Evolutionary conservation across 2,329 filamentous ascomycete genomes (phyloP), one percentile per base, ranked within the genome.

Genomic region (Dactylellina drechsleri): DNA sequence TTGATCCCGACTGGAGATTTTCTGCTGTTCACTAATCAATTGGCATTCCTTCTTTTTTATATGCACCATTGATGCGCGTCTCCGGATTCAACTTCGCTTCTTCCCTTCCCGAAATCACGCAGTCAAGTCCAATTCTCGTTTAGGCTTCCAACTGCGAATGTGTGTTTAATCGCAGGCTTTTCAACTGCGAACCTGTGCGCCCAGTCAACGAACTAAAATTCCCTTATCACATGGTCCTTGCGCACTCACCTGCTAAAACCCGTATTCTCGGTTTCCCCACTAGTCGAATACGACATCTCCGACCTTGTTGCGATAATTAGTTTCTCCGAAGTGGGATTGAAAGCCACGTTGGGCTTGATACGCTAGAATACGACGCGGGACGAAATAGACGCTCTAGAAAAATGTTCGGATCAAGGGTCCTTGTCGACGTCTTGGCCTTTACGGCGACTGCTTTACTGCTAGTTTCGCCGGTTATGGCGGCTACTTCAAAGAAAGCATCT

Each of bases 1-100:
- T 64, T 67, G 62, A 64, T 64, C 62, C 26, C 56, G 40, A 26
- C 40, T 18, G 45, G 45, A 57, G 31, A 61, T 26, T 56, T 74
- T 66, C 49, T 41, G 41, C 41, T 67, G 70, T 74, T 74, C 64
- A 74, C 61, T 74, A 66, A 74, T 74, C 70, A 62, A 45, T 26
- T 36, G 6, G 31, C 50, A 59, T 43, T 61, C 58, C 45, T 50
- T 50, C 16, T 58, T 67, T 47, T 66, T 60, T 74, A 74, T 74
- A 74, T 74, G 70, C 70, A 74, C 64, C 47, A 45, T 67, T 15
- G 45, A 67, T 62, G 70, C 67, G 58, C 57, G 41, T 74, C 52
- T 62, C 62, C 67, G 53, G 26, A 65, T 41, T 57, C 59, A 58
- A 58, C 58, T 66, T 66, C 68, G 68, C 61, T 36, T 47, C 50